phyloP scores from a whole-genome alignment of 768 basidiomycete genomes.

The Candolleomyces eurysporus region DNA sequence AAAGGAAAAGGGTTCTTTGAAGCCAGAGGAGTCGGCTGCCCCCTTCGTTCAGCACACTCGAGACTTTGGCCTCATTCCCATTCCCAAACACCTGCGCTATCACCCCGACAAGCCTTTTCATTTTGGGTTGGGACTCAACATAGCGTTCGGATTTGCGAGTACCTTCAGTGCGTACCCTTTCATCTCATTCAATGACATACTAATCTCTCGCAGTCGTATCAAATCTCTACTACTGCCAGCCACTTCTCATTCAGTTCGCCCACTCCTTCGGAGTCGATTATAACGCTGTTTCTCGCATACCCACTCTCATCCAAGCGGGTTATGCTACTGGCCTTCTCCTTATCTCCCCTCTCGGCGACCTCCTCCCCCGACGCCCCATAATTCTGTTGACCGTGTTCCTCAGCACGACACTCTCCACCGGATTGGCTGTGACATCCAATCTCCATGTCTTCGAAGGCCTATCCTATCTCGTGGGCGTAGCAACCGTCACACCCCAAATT shows the following conservation, averaged over 20 bases:
- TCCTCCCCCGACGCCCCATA: conserved; percentile 72
- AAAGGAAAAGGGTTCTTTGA: not conserved
- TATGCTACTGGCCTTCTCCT: conserved; percentile 72
- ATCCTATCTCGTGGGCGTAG: conserved; percentile 67
- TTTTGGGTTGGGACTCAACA: conserved; percentile 52
- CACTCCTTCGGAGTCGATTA: conserved; percentile 29
- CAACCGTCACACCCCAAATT: conserved; percentile 75
- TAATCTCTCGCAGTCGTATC: conserved; percentile 45
- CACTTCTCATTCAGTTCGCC: conserved; percentile 57
- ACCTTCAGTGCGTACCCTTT: conserved; percentile 45
- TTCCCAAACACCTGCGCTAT: conserved; percentile 54
- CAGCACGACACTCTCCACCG: conserved; percentile 63
- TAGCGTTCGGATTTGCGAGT: conserved; percentile 59
- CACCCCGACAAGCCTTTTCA: conserved; percentile 49
- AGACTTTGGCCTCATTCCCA: conserved; percentile 67
- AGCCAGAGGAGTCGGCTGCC: not conserved
- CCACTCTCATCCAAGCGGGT: conserved; percentile 69
- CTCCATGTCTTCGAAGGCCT: conserved; percentile 63
- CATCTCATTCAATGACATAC: not conserved
- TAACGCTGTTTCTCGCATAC: conserved; percentile 39
- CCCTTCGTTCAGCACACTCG: conserved; percentile 15
- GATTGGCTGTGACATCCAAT: conserved; percentile 59
- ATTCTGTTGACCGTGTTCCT: conserved; percentile 57
- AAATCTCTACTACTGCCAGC: conserved; percentile 86
- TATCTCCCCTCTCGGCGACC: conserved; percentile 81